phyloP scores from a whole-genome alignment of 208 protist species.

The Leishmania lainsoni region DNA sequence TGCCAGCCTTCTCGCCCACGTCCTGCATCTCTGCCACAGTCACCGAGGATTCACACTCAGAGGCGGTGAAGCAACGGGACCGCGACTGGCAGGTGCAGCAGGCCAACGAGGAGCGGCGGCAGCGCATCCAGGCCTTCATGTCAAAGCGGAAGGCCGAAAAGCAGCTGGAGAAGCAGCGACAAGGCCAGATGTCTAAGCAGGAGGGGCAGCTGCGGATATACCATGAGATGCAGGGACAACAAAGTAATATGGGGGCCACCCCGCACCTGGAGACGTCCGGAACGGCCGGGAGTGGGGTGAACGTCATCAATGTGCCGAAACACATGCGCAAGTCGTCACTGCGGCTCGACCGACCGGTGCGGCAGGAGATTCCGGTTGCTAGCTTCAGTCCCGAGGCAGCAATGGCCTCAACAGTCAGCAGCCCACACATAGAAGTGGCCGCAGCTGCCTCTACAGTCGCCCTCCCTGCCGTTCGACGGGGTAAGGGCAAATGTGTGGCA shows the following conservation, averaged over 20 bases:
- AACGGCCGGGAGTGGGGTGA: conserved; percentile 31
- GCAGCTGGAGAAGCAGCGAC: conserved; percentile 34
- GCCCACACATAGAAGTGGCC: background rate
- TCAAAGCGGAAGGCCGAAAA: conserved; percentile 56
- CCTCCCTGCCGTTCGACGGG: background rate
- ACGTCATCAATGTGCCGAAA: conserved; percentile 34
- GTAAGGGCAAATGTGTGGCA: background rate
- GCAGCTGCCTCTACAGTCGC: background rate
- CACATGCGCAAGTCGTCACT: conserved; percentile 7
- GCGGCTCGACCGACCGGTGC: conserved; percentile 7
- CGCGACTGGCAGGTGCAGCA: conserved; percentile 31
- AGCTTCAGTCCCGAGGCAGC: conserved; percentile 8
- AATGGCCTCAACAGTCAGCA: background rate
- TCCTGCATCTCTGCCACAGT: conserved; percentile 5
- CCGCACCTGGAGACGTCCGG: background rate
- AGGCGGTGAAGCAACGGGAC: conserved; percentile 6
- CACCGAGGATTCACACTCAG: conserved; percentile 11
- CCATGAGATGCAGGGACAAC: conserved; percentile 17
- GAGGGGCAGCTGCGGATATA: conserved; percentile 7
- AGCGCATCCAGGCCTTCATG: conserved; percentile 69
- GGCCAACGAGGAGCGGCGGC: conserved; percentile 64
- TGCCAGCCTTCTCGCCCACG: conserved; percentile 10
- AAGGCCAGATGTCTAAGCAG: conserved; percentile 14
- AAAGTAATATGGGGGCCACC: conserved; percentile 4
- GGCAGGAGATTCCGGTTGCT: conserved; percentile 14